Evolutionary conservation across 2,329 filamentous ascomycete genomes (phyloP).

Genomic region (Beauveria sp.): DNA sequence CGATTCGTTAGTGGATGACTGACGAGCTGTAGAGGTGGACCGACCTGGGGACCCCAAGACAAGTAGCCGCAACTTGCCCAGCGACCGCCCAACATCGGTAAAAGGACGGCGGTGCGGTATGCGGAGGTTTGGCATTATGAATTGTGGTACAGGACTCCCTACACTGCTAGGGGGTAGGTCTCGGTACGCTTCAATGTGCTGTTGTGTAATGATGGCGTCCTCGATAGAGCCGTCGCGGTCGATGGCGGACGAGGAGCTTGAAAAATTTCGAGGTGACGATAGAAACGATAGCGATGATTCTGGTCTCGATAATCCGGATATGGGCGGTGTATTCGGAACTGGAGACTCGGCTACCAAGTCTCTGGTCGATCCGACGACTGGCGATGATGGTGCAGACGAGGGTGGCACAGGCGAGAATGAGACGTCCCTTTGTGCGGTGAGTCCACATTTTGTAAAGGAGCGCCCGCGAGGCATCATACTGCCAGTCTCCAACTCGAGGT

Average conservation of each 20-base stretch:
- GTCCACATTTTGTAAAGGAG: not conserved
- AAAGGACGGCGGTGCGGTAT: constrained; percentile 88
- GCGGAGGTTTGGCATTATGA: constrained; percentile 95
- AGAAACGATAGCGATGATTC: constrained; percentile 35
- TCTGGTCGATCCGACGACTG: not conserved
- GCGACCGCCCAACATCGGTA: constrained; percentile 72
- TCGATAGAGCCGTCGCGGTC: constrained; percentile 19
- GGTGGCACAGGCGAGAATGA: constrained; percentile 2
- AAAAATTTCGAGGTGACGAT: constrained; percentile 45
- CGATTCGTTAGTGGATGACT: constrained; percentile 6
- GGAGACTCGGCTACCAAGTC: constrained; percentile 14
- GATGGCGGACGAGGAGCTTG: constrained; percentile 35
- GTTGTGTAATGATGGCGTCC: constrained; percentile 14
- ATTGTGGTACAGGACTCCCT: constrained; percentile 50
- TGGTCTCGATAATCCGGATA: constrained; percentile 20
- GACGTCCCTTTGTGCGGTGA: not conserved
- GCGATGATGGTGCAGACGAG: constrained; percentile 8
- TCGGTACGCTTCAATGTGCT: constrained; percentile 14
- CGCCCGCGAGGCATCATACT: not conserved
- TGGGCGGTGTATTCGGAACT: constrained; percentile 21
- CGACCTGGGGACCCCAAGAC: constrained; percentile 71
- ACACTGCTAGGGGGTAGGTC: constrained; percentile 15
- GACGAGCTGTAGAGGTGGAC: constrained; percentile 10
- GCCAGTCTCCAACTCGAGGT: constrained; percentile 8
- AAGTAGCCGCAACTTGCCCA: constrained; percentile 85